Conservation (phyloP, 2,329 filamentous ascomycete species). For the Didymella glomerata region DNA sequence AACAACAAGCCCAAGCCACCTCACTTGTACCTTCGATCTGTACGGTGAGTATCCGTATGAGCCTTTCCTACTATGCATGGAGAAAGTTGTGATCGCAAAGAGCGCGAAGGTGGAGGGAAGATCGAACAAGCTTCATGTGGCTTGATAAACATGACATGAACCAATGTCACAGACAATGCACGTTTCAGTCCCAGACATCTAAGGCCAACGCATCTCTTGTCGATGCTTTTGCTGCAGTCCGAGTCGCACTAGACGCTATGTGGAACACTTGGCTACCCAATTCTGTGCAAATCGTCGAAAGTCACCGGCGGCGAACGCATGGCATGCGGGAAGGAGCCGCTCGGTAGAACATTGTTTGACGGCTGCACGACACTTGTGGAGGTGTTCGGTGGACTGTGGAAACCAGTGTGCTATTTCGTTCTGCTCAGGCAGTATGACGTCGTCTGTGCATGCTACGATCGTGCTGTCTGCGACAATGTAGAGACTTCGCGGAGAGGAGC, state of each 20-base stretch:
- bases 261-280: slow-evolving; percentile 20
- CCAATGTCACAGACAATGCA: slow-evolving; percentile 6
- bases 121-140: slow-evolving; percentile 8
- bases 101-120: background rate
- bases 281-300: slow-evolving; percentile 1
- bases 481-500: background rate
- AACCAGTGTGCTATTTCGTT: background rate
- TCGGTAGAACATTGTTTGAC: slow-evolving; percentile 16
- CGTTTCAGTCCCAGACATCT: slow-evolving; percentile 19
- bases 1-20: slow-evolving; percentile 26
- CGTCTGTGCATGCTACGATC: background rate
- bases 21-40: slow-evolving; percentile 21
- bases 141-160: slow-evolving; percentile 4
- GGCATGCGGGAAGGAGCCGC: slow-evolving; percentile 1
- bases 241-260: slow-evolving; percentile 19
- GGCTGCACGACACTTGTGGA: slow-evolving; percentile 1
- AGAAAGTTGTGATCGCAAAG: background rate
- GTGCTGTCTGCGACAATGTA: background rate
- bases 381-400: background rate
- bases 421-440: background rate
- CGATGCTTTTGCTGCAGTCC: slow-evolving; percentile 8
- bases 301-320: slow-evolving; percentile 1
- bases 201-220: slow-evolving; percentile 1
- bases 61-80: slow-evolving; percentile 25
- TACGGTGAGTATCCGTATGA: slow-evolving; percentile 19